Percentiles rank a stretch among this genome's conserved stretches.
phyloP scores from a whole-genome alignment of 148 eudicot species.

The Vaccinium macrocarpon region DNA sequence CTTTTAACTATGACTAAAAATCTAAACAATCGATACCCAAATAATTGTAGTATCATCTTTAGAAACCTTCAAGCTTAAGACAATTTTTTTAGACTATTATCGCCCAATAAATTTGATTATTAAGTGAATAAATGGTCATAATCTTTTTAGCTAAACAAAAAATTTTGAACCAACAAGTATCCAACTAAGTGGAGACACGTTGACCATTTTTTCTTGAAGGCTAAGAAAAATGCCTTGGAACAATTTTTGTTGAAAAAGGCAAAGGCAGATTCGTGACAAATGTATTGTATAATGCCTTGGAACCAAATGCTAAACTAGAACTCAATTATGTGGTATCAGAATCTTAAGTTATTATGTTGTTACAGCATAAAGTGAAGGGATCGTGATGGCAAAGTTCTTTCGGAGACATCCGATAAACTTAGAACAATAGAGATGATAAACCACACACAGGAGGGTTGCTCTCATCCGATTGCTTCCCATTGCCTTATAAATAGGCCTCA shows the following conservation, averaged over 20 bases:
- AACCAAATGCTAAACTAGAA: neutral
- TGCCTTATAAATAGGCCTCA: constrained; percentile 8
- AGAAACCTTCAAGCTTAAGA: too few relatives aligned
- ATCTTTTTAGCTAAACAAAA: too few relatives aligned
- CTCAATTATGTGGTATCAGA: constrained; percentile 5
- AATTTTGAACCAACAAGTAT: neutral
- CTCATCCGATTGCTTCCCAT: neutral
- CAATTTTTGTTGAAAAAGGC: too few relatives aligned
- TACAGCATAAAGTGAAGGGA: neutral
- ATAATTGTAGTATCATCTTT: too few relatives aligned
- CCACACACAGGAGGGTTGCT: neutral
- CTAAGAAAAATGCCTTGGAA: neutral
- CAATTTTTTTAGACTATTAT: too few relatives aligned
- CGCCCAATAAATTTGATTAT: too few relatives aligned
- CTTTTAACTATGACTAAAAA: too few relatives aligned
- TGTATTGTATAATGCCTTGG: neutral
- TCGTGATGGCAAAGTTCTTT: neutral
- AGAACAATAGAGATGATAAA: neutral
- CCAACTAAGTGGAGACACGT: neutral
- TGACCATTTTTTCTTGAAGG: neutral
- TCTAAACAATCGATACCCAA: too few relatives aligned
- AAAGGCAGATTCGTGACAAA: neutral
- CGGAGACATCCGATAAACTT: too few relatives aligned
- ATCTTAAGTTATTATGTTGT: neutral
- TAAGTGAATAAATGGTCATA: too few relatives aligned